A percentile compares a stretch with the other conserved stretches of the same genome.
Evolutionary conservation across 345 rosid species (phyloP).

Genomic region (Boechera divaricarpa): DNA sequence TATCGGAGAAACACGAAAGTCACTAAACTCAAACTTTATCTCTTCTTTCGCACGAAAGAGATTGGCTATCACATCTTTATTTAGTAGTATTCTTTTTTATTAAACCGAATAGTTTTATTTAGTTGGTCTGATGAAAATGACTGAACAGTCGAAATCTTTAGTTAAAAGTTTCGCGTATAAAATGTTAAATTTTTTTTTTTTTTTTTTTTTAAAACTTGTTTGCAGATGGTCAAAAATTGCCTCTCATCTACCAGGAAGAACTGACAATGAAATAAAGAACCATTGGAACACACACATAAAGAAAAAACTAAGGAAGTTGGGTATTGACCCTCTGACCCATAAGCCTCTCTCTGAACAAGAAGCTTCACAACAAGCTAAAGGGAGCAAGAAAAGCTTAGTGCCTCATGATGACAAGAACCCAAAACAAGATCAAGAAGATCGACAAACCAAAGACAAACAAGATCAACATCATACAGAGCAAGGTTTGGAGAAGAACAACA

Average conservation of each 20-base stretch:
- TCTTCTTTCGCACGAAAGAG: slow-evolving; percentile 5
- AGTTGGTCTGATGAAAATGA: slow-evolving; percentile 1
- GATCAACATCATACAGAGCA: slow-evolving; percentile 29
- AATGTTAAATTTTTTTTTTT: background rate
- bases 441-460: slow-evolving; percentile 20
- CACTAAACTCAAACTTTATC: slow-evolving; percentile 5
- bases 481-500: slow-evolving; percentile 28
- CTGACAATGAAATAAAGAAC: slow-evolving; percentile 97
- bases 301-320: slow-evolving; percentile 88
- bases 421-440: slow-evolving; percentile 29
- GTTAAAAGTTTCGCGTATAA: background rate
- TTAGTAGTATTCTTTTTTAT: background rate
- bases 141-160: slow-evolving; percentile 15
- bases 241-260: slow-evolving; percentile 96
- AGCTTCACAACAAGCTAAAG: slow-evolving; percentile 28
- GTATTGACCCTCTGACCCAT: slow-evolving; percentile 93
- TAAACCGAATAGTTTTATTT: background rate
- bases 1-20: slow-evolving; percentile 3
- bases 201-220: background rate
- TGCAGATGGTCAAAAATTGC: slow-evolving; percentile 98
- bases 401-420: slow-evolving; percentile 29
- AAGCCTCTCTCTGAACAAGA: slow-evolving; percentile 55
- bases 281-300: slow-evolving; percentile 99
- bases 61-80: slow-evolving; percentile 16
- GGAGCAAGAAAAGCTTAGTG: slow-evolving; percentile 31